These are phyloP conservation scores for Quercus tomentella DNA, from an alignment of 331 rosid genomes.

Conservation along the genomic window DNA sequence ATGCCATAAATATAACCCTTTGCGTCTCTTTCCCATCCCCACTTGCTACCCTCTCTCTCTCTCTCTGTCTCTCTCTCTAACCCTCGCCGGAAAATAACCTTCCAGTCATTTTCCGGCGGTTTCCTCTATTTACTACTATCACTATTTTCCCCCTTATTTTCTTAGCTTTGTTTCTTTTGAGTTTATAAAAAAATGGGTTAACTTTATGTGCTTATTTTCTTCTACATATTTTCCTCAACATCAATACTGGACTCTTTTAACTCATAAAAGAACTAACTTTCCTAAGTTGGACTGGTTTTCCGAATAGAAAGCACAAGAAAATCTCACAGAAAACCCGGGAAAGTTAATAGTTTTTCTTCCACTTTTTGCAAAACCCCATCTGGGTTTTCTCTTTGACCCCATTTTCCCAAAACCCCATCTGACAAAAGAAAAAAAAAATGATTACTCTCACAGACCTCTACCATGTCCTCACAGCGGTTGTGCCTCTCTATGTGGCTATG, in stretches of 20 bases:
- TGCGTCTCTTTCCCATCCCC: not conserved
- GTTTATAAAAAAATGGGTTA: constrained; percentile 4
- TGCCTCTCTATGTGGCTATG: constrained; percentile 91
- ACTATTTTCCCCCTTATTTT: not conserved
- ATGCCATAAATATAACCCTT: constrained; percentile 34
- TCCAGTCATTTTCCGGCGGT: not conserved
- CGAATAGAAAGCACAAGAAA: not conserved
- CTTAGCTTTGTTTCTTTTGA: not conserved
- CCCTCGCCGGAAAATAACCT: not conserved
- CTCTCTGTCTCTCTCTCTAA: not conserved
- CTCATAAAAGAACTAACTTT: not conserved
- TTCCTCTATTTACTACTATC: not conserved
- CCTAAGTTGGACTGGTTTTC: not conserved
- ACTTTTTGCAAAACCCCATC: not conserved
- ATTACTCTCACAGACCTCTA: constrained; percentile 59
- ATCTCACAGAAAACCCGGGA: not conserved
- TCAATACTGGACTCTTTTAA: not conserved
- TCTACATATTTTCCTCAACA: not conserved
- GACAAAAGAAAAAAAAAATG: constrained; percentile 20
- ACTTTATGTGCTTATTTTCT: not conserved
- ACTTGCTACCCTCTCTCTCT: not conserved
- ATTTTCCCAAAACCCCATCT: not conserved
- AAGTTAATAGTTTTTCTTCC: not conserved
- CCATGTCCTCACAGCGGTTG: constrained; percentile 83
- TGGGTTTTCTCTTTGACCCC: not conserved